phyloP scores from a whole-genome alignment of 306 rosid genomes.

The apple (Malus domestica) region DNA sequence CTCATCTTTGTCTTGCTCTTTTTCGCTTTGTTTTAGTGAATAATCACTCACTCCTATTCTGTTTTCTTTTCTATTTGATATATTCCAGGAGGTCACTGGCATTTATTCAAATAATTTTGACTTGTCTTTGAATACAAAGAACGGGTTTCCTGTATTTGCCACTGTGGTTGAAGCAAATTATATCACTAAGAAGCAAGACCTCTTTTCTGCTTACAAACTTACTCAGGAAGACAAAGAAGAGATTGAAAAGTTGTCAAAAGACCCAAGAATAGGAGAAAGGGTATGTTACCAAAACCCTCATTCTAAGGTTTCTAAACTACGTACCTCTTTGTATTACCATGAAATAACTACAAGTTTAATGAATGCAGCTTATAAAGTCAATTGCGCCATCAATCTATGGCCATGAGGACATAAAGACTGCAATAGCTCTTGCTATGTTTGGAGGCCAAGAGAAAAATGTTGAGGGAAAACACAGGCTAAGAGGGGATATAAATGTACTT shows the following conservation, averaged over 20 bases:
- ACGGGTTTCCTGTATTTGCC: conserved; percentile 97
- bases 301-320: neutral
- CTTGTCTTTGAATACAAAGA: conserved; percentile 89
- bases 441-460: conserved; percentile 97
- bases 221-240: conserved; percentile 91
- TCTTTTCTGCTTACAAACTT: conserved; percentile 92
- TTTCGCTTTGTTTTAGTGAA: conserved; percentile 7
- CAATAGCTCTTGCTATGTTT: conserved; percentile 93
- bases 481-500: conserved; percentile 95
- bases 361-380: conserved; percentile 71
- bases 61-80: conserved; percentile 9
- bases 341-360: conserved; percentile 2
- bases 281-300: conserved; percentile 35
- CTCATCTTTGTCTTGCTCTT: conserved; percentile 19
- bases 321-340: neutral
- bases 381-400: conserved; percentile 98
- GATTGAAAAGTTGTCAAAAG: conserved; percentile 72
- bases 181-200: conserved; percentile 86
- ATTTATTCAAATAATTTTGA: conserved; percentile 90
- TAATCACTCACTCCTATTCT: conserved; percentile 19
- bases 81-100: conserved; percentile 91
- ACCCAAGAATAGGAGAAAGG: conserved; percentile 96
- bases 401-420: conserved; percentile 92
- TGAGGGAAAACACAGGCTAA: conserved; percentile 76
- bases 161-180: conserved; percentile 97